Conservation (phyloP, 352 stramenopile genomes). For the Discostella stelligera region DNA sequence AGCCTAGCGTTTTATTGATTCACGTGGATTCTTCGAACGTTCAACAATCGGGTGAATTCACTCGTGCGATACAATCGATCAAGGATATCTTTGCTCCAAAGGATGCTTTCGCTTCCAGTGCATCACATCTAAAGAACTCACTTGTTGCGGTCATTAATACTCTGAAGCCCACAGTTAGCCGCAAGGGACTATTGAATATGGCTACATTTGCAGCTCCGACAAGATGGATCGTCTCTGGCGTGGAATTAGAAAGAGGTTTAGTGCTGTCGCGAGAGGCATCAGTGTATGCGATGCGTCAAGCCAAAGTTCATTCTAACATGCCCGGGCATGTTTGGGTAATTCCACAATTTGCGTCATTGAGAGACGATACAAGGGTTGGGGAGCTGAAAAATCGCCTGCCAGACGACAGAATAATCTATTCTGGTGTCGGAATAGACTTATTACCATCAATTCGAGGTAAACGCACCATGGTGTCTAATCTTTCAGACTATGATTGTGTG, state of each 20-base stretch:
- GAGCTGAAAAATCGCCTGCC: slow-evolving; percentile 10
- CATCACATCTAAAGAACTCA: slow-evolving; percentile 34
- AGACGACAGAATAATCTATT: slow-evolving; percentile 24
- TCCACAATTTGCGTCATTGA: slow-evolving; percentile 68
- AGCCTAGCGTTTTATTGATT: slow-evolving; percentile 72
- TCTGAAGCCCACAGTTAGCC: slow-evolving; percentile 53
- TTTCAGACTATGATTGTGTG: slow-evolving; percentile 46
- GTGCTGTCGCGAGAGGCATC: slow-evolving; percentile 64
- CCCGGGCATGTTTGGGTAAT: slow-evolving; percentile 65
- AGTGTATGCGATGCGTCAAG: slow-evolving; percentile 51
- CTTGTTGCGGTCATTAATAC: slow-evolving; percentile 57
- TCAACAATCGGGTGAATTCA: slow-evolving; percentile 6
- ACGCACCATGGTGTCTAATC: slow-evolving; percentile 35
- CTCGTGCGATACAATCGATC: slow-evolving; percentile 33
- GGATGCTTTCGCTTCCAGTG: neutral
- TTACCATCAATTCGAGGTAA: slow-evolving; percentile 42
- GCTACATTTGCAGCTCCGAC: slow-evolving; percentile 68
- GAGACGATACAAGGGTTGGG: slow-evolving; percentile 33
- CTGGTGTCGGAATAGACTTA: slow-evolving; percentile 30
- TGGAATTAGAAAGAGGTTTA: slow-evolving; percentile 76
- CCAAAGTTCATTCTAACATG: slow-evolving; percentile 48
- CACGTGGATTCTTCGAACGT: slow-evolving; percentile 46
- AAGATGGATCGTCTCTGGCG: slow-evolving; percentile 71
- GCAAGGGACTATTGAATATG: slow-evolving; percentile 82
- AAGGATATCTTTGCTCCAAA: slow-evolving; percentile 36